Evolutionary conservation across 257 asterid genomes (phyloP).

Genomic region (Solanum peruvianum): DNA sequence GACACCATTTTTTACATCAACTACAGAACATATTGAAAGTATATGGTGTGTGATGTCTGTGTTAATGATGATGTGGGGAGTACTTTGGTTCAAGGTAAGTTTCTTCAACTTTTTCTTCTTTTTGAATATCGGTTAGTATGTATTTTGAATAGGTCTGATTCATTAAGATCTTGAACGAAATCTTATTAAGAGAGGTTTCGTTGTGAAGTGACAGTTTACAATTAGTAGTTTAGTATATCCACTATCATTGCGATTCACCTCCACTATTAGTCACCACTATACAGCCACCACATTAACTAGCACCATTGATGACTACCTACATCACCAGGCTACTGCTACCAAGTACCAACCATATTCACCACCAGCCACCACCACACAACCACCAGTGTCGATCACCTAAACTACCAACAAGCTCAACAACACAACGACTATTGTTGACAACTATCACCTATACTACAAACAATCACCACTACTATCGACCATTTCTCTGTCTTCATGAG

Average conservation of each 20-base stretch:
- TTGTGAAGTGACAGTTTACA: neutral
- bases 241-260: neutral
- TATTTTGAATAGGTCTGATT: neutral
- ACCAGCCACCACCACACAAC: neutral
- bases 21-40: neutral
- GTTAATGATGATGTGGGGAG: neutral
- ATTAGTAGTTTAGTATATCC: neutral
- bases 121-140: neutral
- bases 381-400: neutral
- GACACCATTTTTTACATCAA: neutral
- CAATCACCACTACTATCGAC: neutral
- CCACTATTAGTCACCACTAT: neutral
- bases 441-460: neutral
- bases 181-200: neutral
- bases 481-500: neutral
- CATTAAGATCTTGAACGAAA: neutral
- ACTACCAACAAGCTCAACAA: neutral
- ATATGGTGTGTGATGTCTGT: neutral
- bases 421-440: neutral
- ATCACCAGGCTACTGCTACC: neutral
- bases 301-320: neutral
- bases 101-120: rapidly evolving
- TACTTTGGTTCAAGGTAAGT: slow-evolving; percentile 1
- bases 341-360: neutral
- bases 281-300: neutral